Evolutionary conservation across 495 filamentous ascomycete species (phyloP).

Genomic region (Evernia prunastri): DNA sequence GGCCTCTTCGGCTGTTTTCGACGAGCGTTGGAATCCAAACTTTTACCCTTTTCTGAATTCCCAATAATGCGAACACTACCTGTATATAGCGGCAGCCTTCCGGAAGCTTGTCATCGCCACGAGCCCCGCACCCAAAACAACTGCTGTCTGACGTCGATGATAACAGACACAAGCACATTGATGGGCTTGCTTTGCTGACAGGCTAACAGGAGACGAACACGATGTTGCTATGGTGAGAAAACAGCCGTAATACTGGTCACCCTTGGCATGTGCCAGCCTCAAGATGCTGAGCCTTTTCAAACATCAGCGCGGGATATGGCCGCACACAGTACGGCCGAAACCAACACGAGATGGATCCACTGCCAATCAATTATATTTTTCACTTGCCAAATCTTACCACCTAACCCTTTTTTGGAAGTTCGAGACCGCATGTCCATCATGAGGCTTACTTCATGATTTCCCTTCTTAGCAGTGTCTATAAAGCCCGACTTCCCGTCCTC

Average conservation of each 20-base stretch:
- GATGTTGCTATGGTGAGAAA: background rate
- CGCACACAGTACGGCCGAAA: background rate
- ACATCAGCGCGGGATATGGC: no score
- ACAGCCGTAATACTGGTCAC: background rate
- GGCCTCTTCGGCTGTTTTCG: background rate
- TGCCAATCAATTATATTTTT: background rate
- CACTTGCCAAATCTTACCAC: background rate
- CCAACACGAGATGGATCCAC: background rate
- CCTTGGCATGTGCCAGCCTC: background rate
- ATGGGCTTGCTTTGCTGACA: no score
- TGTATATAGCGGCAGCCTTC: background rate
- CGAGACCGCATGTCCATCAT: no score
- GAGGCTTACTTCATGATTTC: background rate
- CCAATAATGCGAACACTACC: background rate
- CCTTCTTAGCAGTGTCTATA: background rate
- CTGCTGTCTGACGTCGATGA: no score
- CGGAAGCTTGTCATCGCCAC: no score
- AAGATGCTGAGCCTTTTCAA: background rate
- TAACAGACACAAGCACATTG: no score
- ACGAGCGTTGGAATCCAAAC: background rate
- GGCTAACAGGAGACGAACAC: background rate
- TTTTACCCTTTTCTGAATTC: background rate
- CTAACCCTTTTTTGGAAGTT: no score
- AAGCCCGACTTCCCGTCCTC: background rate
- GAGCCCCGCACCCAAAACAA: no score